Evolutionary conservation across 768 basidiomycete species (phyloP), one percentile per base, ranked within the genome.

Genomic region (Chiua virens): DNA sequence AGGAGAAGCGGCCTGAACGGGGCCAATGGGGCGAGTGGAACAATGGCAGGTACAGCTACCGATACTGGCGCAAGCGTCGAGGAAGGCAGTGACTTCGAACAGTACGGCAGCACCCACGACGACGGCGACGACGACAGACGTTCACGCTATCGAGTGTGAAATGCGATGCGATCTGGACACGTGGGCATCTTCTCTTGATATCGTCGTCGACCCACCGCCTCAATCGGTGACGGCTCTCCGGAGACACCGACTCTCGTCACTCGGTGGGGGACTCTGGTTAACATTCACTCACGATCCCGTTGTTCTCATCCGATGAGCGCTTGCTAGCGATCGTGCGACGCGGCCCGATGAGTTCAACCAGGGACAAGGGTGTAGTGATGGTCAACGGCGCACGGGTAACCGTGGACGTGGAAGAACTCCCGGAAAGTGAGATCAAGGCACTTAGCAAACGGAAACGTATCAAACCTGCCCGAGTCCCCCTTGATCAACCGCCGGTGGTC

Each of bases 181-280:
- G 1, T 98, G 93, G 94, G 84, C 83, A 3, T 71, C 77, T 0
- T 87, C 87, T 2, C 67, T 96, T 48, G 92, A 97, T 59, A 84
- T 97, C 43, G 87, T 96, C 23, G 81, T 97, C 42, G 95, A 98
- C 67, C 97, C 96, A 2, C 92, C 94, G 4, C 95, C 94, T 13
- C 85, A 87, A 52, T 76, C 80, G 5, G 84, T 96, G 34, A 81
- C 87, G 1, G 92, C 87, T 53, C 77, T 99, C 9, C 82, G 89
- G 8, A 81, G 97, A 27, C 96, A 98, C 70, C 81, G 87, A 7
- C 76, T 98, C 6, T 92, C 92, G 2, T 73, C 79, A 4, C 85
- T 87, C 30, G 96, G 96, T 3, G 95, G 96, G 15, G 97, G 97
- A 0, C 70, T 97, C 18, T 99, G 97, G 97, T 69, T 99, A 23